Evolutionary conservation across 163 green algal genomes (phyloP).

Genomic region (Scenedesmus sp.): DNA sequence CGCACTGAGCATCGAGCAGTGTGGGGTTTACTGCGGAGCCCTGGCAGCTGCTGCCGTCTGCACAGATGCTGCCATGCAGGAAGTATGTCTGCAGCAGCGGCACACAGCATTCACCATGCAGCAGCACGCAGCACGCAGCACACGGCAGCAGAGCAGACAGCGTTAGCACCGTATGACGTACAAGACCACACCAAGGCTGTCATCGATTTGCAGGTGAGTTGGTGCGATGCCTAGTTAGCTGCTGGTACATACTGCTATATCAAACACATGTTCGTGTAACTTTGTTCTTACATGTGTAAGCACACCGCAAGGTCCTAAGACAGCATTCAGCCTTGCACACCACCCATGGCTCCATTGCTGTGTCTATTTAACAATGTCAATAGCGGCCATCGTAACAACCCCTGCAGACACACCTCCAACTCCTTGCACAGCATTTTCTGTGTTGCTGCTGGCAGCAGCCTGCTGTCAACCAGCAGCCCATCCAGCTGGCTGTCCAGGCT

Average conservation of each 20-base stretch:
- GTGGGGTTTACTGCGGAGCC: conserved; percentile 14
- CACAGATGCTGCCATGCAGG: not conserved
- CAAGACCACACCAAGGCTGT: too few species aligned
- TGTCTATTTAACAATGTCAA: not conserved
- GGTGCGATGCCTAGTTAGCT: too few species aligned
- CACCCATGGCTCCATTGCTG: too few species aligned
- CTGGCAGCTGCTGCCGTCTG: not conserved
- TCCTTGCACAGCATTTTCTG: not conserved
- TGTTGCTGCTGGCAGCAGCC: not conserved
- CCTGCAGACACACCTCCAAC: not conserved
- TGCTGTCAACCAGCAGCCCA: not conserved
- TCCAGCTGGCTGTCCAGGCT: not conserved
- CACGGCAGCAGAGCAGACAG: not conserved
- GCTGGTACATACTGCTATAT: too few species aligned
- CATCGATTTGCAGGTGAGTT: too few species aligned
- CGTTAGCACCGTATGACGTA: too few species aligned
- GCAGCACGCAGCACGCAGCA: too few species aligned
- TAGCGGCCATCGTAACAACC: not conserved
- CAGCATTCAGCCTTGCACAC: too few species aligned
- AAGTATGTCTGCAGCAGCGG: conserved; percentile 9
- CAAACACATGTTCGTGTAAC: too few species aligned
- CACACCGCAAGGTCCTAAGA: too few species aligned
- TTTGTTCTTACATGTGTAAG: too few species aligned
- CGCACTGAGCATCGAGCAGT: not conserved
- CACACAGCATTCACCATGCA: not conserved